Evolutionary conservation across 257 asterid genomes (phyloP), one percentile per base, ranked within the genome.

Genomic region (Solanum paucissectum): DNA sequence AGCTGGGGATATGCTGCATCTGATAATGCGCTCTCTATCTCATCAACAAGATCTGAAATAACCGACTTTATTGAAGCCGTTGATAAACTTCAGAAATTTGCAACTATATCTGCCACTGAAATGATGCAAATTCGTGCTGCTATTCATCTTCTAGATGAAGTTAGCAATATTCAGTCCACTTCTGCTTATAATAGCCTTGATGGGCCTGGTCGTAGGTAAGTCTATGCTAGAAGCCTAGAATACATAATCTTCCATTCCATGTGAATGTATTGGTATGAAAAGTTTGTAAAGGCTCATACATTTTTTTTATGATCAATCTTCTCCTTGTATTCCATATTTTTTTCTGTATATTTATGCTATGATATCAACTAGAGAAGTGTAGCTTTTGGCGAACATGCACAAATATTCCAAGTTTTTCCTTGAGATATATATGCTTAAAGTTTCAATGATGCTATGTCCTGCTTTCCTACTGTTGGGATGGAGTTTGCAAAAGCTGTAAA

Each of bases 101-200:
- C 87, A 62, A 85, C 71, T 88, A 90, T 95, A 83, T 92, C 92
- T 88, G 75, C 86, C 83, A 92, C 86, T 88, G 99, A 94, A 87
- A 94, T 93, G 95, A 89, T 93, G 95, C 98, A 97, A 91, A 90
- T 94, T 86, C 93, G 89, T 88, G 94, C 99, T 60, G 91, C 96
- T 79, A 88, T 94, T 87, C 92, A 92, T 90, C 94, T 97, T 90
- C 92, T 97, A 55, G 94, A 92, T 91, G 99, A 97, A 91, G 93
- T 95, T 84, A 92, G 93, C 85, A 87, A 90, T 88, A 92, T 94
- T 25, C 90, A 91, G 49, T 88, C 93, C 71, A 87, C 89, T 86
- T 97, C 99, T 91, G 96, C 95, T 86, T 95, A 93, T 93, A 95
- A 92, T 91, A 93, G 99, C 90, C 98, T 97, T 89, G 99, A 97